A percentile compares a stretch with the other conserved stretches of the same genome.
Conservation (phyloP, 305 asterid species). For the Fraxinus baroniana region DNA sequence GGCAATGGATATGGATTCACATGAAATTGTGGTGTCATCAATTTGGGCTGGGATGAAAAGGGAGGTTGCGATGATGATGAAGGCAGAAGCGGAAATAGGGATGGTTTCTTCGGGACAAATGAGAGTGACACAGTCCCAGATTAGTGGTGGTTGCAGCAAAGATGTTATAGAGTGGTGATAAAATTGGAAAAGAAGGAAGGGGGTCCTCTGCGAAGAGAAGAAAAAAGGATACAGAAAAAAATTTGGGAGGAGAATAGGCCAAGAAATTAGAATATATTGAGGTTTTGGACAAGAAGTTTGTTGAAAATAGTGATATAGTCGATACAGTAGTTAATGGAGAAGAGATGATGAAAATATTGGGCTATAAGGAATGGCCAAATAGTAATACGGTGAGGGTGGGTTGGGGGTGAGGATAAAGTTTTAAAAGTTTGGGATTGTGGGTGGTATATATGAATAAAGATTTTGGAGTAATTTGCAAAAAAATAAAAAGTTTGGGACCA, state of each 20-base stretch:
- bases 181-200: slow-evolving; percentile 22
- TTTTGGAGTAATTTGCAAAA: no score
- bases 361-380: slow-evolving; percentile 10
- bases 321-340: slow-evolving; percentile 24
- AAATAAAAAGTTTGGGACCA: no score
- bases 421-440: no score
- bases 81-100: not conserved
- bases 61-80: no score
- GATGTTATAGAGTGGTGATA: slow-evolving; percentile 25
- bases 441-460: no score
- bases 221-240: slow-evolving; percentile 26
- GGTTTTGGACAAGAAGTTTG: slow-evolving; percentile 27
- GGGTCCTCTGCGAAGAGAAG: slow-evolving; percentile 32
- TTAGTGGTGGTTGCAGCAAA: slow-evolving; percentile 24
- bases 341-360: slow-evolving; percentile 18
- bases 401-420: no score
- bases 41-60: no score
- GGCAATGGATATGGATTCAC: no score
- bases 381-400: not conserved
- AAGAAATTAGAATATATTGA: slow-evolving; percentile 14
- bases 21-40: no score
- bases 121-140: slow-evolving; percentile 73
- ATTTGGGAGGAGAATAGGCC: no score
- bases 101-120: slow-evolving; percentile 44
- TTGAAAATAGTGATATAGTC: slow-evolving; percentile 31